Conservation (phyloP, 192 early-diverging fungal genomes). For the Endogone sp. region DNA sequence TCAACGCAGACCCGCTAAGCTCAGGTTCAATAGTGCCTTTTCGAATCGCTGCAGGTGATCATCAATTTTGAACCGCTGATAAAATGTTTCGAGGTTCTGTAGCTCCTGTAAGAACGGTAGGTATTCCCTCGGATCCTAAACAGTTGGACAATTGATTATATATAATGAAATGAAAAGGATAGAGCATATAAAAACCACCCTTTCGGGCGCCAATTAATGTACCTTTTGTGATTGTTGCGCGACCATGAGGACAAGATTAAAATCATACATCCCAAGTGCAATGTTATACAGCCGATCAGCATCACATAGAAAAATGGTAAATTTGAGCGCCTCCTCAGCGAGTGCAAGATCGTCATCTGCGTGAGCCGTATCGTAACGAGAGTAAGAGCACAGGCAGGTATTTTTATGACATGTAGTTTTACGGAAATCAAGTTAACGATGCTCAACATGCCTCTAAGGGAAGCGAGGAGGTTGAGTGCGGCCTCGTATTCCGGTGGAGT, state of each 20-base stretch:
- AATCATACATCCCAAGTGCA: slow-evolving; percentile 92
- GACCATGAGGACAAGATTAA: slow-evolving; percentile 87
- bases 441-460: slow-evolving; percentile 49
- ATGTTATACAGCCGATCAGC: slow-evolving; percentile 86
- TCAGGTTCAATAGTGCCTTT: slow-evolving; percentile 72
- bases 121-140: slow-evolving; percentile 89
- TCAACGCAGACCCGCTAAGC: slow-evolving; percentile 31
- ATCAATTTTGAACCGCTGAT: slow-evolving; percentile 86
- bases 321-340: slow-evolving; percentile 85
- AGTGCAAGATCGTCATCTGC: slow-evolving; percentile 44
- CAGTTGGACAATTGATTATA: slow-evolving; percentile 1
- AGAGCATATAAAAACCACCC: too few relatives aligned
- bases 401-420: background rate
- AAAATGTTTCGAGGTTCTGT: slow-evolving; percentile 66
- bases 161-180: too few relatives aligned
- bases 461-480: slow-evolving; percentile 66
- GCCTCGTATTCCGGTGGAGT: slow-evolving; percentile 77
- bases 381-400: background rate
- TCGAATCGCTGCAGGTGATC: slow-evolving; percentile 68
- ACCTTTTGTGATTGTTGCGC: slow-evolving; percentile 96
- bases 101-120: slow-evolving; percentile 84
- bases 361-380: background rate
- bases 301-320: slow-evolving; percentile 89
- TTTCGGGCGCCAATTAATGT: too few relatives aligned
- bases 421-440: background rate